A percentile compares a stretch with the other conserved stretches of the same genome.
Conservation (phyloP, 768 basidiomycete genomes). For the Thelephora ganbajun region DNA sequence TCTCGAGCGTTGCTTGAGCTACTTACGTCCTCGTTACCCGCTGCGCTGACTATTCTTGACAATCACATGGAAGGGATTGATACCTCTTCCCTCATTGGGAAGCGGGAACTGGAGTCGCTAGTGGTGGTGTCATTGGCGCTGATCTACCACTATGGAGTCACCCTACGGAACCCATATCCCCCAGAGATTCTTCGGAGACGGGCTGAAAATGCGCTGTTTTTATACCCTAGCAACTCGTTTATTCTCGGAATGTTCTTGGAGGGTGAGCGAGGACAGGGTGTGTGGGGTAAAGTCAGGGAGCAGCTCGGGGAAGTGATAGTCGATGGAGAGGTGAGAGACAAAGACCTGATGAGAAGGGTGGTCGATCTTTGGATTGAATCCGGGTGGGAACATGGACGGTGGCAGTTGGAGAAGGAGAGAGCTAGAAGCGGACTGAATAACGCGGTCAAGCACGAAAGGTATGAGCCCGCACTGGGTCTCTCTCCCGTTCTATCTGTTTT, state of each 20-base stretch:
- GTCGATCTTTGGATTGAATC: slow-evolving; percentile 61
- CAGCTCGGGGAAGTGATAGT: slow-evolving; percentile 33
- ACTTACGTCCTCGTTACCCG: slow-evolving; percentile 29
- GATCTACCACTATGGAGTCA: slow-evolving; percentile 42
- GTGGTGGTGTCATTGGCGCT: slow-evolving; percentile 40
- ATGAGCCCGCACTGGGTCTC: slow-evolving; percentile 14
- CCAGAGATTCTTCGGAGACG: slow-evolving; percentile 46
- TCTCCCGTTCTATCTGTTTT: slow-evolving; percentile 3
- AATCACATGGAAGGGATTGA: slow-evolving; percentile 10
- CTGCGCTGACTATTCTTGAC: slow-evolving; percentile 27
- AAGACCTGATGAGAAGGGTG: slow-evolving; percentile 42
- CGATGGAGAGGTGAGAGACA: slow-evolving; percentile 26
- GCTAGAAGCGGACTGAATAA: slow-evolving; percentile 46
- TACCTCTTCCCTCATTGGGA: no score
- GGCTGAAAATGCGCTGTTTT: slow-evolving; percentile 35
- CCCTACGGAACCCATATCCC: slow-evolving; percentile 42
- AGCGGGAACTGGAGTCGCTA: slow-evolving; percentile 31
- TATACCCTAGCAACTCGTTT: slow-evolving; percentile 58
- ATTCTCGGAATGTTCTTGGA: slow-evolving; percentile 65
- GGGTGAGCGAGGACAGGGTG: slow-evolving; percentile 59
- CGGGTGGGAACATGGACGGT: slow-evolving; percentile 64
- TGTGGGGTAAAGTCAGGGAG: slow-evolving; percentile 60
- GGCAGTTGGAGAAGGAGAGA: slow-evolving; percentile 59
- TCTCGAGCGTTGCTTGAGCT: slow-evolving; percentile 53
- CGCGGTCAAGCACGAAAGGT: slow-evolving; percentile 61